Evolutionary conservation across 106 monocot species (phyloP).

Genomic region (Dioscorea dumetorum): DNA sequence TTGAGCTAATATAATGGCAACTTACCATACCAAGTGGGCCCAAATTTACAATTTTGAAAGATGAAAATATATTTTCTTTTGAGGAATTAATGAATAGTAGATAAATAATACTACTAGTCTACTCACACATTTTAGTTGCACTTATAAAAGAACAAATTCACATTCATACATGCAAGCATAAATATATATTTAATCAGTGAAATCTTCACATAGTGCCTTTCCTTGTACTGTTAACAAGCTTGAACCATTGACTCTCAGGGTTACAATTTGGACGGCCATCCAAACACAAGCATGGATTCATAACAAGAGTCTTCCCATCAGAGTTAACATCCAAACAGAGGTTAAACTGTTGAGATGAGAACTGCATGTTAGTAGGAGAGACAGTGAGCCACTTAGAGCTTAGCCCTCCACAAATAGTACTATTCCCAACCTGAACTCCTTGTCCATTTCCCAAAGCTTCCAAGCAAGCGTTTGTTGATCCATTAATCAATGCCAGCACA

Average conservation of each 20-base stretch:
- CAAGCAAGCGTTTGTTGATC: conserved; percentile 24
- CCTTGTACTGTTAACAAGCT: not conserved
- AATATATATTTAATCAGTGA: too few relatives aligned
- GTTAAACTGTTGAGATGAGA: too few relatives aligned
- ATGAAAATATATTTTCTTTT: too few relatives aligned
- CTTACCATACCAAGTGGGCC: too few relatives aligned
- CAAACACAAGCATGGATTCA: not conserved
- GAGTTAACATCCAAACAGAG: conserved; percentile 17
- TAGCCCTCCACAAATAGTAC: conserved; percentile 22
- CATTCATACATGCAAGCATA: too few relatives aligned
- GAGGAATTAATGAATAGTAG: too few relatives aligned
- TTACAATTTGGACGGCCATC: not conserved
- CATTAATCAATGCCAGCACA: conserved; percentile 12
- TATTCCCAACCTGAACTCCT: conserved; percentile 22
- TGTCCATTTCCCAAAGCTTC: conserved; percentile 26
- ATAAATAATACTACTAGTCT: too few relatives aligned
- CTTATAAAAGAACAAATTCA: too few relatives aligned
- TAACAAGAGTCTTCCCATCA: conserved; percentile 8
- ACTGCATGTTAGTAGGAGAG: conserved; percentile 56
- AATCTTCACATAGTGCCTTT: not conserved
- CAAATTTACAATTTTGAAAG: too few relatives aligned
- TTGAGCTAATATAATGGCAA: too few relatives aligned
- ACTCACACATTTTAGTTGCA: too few relatives aligned
- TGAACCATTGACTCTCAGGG: not conserved
- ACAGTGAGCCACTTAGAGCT: conserved; percentile 34